Base-by-base conservation (phyloP, 1,284 basidiomycete species). In the Papiliotrema flavescens region DNA sequence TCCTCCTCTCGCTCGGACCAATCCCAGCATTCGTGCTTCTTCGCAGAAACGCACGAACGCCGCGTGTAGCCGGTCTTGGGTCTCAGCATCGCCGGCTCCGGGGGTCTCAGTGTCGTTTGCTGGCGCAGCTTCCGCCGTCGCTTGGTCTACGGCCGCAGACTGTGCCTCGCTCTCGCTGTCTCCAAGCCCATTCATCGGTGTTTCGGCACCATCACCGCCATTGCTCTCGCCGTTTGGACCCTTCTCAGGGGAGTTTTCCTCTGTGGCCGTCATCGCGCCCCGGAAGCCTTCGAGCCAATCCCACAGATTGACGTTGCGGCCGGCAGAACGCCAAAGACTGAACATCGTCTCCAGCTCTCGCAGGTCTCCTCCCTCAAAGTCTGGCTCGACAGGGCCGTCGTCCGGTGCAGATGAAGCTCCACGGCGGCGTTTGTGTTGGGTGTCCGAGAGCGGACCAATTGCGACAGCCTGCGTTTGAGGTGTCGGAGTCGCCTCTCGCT, bases 271-370 rank as follows among this genome's bases (percentile, higher is more conserved):
- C 56, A 65, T 53, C 2, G 51, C 50, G 1, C 40, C 51, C 34
- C 66, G 55, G 56, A 70, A 75, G 0, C 67, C 71, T 32, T 73
- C 65, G 1, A 75, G 60, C 73, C 73, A 75, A 47, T 75, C 73
- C 71, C 71, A 75, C 2, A 75, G 63, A 52, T 73, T 75, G 47
- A 75, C 64, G 19, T 60, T 60, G 53, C 64, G 63, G 2, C 73
- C 73, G 1, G 71, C 66, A 0, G 56, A 61, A 49, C 55, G 59
- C 70, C 70, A 75, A 9, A 75, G 54, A 2, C 59, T 55, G 55
- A 66, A 71, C 17, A 75, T 52, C 13, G 56, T 60, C 42, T 69
- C 57, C 24, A 71, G 52, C 49, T 71, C 66, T 44, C 61, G 60
- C 51, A 74, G 39, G 37, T 61, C 62, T 15, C 55, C 60, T 23